Evolutionary conservation across 768 basidiomycete genomes (phyloP), one percentile per base, ranked within the genome.

Genomic region (Pholiota microspora): DNA sequence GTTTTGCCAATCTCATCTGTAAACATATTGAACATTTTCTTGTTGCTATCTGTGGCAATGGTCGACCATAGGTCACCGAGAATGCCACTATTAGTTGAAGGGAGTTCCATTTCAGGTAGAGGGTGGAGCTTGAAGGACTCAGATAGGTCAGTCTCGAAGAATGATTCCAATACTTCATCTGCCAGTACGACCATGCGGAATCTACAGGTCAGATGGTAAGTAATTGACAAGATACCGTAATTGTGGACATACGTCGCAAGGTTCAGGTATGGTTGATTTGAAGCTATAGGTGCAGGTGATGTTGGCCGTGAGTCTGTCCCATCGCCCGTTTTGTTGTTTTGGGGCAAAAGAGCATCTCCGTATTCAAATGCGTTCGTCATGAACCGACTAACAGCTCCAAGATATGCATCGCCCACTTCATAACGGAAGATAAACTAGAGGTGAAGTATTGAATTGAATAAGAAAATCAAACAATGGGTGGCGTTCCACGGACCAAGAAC

Each of bases 171-270:
- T 24, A 98, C 79, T 68, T 98, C 95, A 60, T 98, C 97, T 1
- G 96, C 95, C 7, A 99, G 79, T 4, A 99, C 90, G 35, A 98
- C 96, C 97, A 98, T 99, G 6, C 97, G 86, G 84, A 99, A 99
- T 7, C 92, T 92, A 60, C 18, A 54, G 23, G 24, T 8, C 6
- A 35, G 35, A 54, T 32, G n/a, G 36, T 29, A 29, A 35, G 23
- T 15, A 18, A 9, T 27, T 24, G 16, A 7, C 21, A 23, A 18
- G 23, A 27, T 28, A 16, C 29, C 18, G 34, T 27, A 25, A 8
- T 29, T 42, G 13, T 24, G 23, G 24, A 63, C 85, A 49, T 68
- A 90, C 84, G 92, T 94, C 31, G 90, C 88, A 48, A 94, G 83
- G 70, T 94, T 95, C 49, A 98, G 85, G 68, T 97, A 97, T 9